Evolutionary conservation across 805 yeast genomes (phyloP).

Genomic region (Peterozyma toletana): DNA sequence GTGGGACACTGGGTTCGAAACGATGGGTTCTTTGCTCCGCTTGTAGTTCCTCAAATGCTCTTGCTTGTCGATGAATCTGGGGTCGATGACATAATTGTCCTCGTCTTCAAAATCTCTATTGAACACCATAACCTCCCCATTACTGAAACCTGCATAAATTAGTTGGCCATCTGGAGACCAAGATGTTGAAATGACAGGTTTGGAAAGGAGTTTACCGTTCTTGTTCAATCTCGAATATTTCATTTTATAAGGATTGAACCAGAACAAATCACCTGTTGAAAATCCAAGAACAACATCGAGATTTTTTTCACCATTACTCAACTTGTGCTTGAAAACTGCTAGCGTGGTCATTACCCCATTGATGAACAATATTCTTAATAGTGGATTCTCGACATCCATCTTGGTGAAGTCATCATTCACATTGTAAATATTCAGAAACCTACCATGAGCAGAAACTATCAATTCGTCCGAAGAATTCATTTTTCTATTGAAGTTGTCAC

Average conservation of each 20-base stretch:
- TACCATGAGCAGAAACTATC: constrained; percentile 39
- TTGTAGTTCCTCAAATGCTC: constrained; percentile 25
- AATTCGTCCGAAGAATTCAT: constrained; percentile 20
- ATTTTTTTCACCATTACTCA: constrained; percentile 18
- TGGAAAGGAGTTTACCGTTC: constrained; percentile 32
- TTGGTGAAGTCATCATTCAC: constrained; percentile 27
- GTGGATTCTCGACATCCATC: constrained; percentile 35
- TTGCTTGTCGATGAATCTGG: constrained; percentile 18
- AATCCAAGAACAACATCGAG: constrained; percentile 56
- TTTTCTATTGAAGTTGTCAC: constrained; percentile 23
- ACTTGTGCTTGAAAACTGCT: constrained; percentile 20
- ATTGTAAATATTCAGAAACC: constrained; percentile 39
- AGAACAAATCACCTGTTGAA: constrained; percentile 58
- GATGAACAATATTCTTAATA: constrained; percentile 34
- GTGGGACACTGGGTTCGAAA: constrained; percentile 45
- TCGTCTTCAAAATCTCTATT: constrained; percentile 44
- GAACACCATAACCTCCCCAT: constrained; percentile 52
- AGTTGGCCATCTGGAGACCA: constrained; percentile 42
- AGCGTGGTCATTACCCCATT: constrained; percentile 32
- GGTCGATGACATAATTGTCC: constrained; percentile 17
- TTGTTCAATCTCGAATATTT: constrained; percentile 47
- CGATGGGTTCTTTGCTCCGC: constrained; percentile 10
- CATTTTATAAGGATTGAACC: constrained; percentile 47
- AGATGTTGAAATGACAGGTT: constrained; percentile 34
- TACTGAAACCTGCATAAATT: constrained; percentile 52